Base-by-base conservation (phyloP, 768 basidiomycete genomes). In the Russula dissimulans region DNA sequence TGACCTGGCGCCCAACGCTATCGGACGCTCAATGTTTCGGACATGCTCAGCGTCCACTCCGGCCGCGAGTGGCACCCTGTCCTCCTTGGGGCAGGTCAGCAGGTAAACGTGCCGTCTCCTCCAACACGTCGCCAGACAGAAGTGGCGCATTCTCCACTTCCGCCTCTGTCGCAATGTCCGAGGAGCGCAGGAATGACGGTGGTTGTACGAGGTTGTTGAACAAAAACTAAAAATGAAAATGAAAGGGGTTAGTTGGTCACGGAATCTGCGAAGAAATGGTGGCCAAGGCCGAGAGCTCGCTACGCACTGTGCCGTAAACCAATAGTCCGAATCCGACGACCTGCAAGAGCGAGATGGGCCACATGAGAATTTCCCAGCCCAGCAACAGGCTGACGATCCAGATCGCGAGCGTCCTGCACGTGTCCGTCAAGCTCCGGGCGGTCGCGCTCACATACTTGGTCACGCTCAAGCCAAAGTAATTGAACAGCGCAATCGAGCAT, bases 361-460 rank as follows among this genome's bases (percentile, higher is more conserved):
- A 89, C 26, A 90, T 66, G 38, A 97, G 76, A 60, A 77, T 79
- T 74, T 97, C 95, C 95, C 95, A 97, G 4, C 95, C 93, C 29
- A 97, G 74, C 1, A 80, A 84, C 54, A 97, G 78, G 69, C 90
- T 92, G 67, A 99, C 76, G 64, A 95, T 74, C 97, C 97, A 99
- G 70, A 99, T 98, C n/a, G 83, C 82, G 55, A 98, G 78, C 1
- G 97, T 98, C 67, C 97, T 81, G 75, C 93, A 97, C 6, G 94
- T 95, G 72, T 99, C 97, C 41, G 93, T 90, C 59, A 97, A 78
- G 56, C 86, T 89, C 62, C 95, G 82, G 17, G 91, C 91, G 1
- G 94, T 97, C 38, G 95, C 95, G 70, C 88, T 92, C 60, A 97
- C 90, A 69, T 91, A 86, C 63, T 85, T 80, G n/a, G 94, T 95